Evolutionary conservation across 192 early-diverging fungal species (phyloP), one percentile per base, ranked within the genome.

Genomic region (Dissophora ornata): DNA sequence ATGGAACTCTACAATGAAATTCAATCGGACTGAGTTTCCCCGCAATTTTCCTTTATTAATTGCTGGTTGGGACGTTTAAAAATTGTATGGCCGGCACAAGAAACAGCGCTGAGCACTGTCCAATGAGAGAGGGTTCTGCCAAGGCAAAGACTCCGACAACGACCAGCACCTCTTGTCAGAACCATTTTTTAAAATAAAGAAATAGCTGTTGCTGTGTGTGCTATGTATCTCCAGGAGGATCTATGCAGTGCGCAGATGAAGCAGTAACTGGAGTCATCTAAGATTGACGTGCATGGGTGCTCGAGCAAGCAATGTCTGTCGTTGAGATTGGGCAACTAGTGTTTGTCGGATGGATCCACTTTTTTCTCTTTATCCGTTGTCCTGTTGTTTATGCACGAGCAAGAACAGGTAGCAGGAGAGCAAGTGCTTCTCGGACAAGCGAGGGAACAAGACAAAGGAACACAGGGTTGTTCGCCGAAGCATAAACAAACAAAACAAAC

Each of bases 41-140:
- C 63, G 63, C 54, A 48, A 36, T 44, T 63, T 65, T 55, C 54
- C 32, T 65, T 64, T 21, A 22, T 46, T 29, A 63, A 38, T 9
- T 13, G 36, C 6, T 6, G 36, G 13, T 38, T 38, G 7, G 36
- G 7, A 38, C 36, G 6, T 53, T 53, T 3, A 53, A 51, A 47
- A 47, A 47, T 38, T 38, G 36, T 9, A 38, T 38, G 36, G 13
- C 36, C 13, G 36, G 36, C 36, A 13, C 36, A 38, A 38, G 36
- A 38, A 38, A 38, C 36, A 38, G 36, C 36, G 36, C 13, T 13
- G 36, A 6, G 13, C 7, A 38, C 36, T 38, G 36, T 38, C 36
- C 36, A 38, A 38, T 9, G n/a, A n/a, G n/a, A n/a, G n/a, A n/a
- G n/a, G n/a, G n/a, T n/a, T n/a, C n/a, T n/a, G n/a, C n/a, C n/a